A percentile compares a stretch with the other conserved stretches of the same genome.
Evolutionary conservation across 1,284 basidiomycete genomes (phyloP).

Genomic region (Moniliophthora roreri): DNA sequence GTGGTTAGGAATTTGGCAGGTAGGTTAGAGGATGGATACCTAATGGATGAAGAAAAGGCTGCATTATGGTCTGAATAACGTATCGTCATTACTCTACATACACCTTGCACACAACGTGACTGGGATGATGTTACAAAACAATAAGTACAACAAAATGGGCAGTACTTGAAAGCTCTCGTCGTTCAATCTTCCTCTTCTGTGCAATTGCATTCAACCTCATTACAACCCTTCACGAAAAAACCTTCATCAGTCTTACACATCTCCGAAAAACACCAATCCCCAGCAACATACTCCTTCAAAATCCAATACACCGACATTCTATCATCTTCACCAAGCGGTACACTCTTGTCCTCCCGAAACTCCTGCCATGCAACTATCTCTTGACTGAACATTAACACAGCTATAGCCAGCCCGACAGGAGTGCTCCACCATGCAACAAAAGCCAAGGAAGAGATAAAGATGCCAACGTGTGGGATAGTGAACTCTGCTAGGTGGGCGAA

Average conservation of each 20-base stretch:
- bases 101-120: too few species aligned
- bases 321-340: slow-evolving; percentile 43
- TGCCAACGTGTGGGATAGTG: slow-evolving; percentile 38
- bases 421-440: slow-evolving; percentile 27
- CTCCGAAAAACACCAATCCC: neutral
- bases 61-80: too few species aligned
- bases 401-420: slow-evolving; percentile 25
- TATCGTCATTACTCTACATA: too few species aligned
- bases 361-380: slow-evolving; percentile 37
- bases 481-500: slow-evolving; percentile 45
- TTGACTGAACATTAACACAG: slow-evolving; percentile 28
- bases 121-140: too few species aligned
- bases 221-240: neutral
- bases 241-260: neutral
- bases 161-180: too few species aligned
- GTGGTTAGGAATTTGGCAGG: too few species aligned
- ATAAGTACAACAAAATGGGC: too few species aligned
- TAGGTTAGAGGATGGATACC: too few species aligned
- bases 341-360: slow-evolving; percentile 27
- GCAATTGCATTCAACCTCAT: too few species aligned
- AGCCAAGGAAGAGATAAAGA: slow-evolving; percentile 35
- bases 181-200: too few species aligned
- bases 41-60: too few species aligned
- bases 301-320: slow-evolving; percentile 42
- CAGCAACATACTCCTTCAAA: slow-evolving; percentile 17